phyloP scores from a whole-genome alignment of 768 basidiomycete genomes.

The Melanogaster broomeanus region DNA sequence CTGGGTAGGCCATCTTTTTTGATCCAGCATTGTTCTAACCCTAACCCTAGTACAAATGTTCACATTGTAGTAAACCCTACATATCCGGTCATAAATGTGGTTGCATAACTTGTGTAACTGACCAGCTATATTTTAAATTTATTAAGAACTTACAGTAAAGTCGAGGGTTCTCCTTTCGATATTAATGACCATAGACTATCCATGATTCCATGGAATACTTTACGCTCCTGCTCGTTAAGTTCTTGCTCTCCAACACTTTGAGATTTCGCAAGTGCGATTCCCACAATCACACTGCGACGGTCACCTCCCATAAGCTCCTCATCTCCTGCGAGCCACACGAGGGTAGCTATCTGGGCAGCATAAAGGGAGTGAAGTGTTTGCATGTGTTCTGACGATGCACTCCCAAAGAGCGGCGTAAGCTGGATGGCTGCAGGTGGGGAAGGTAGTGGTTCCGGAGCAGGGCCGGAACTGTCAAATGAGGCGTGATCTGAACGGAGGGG shows the following conservation, averaged over 20 bases:
- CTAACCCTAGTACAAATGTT: slow-evolving; percentile 27
- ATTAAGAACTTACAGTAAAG: too few species aligned
- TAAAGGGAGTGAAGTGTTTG: slow-evolving; percentile 80
- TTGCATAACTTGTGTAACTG: too few species aligned
- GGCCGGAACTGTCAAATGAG: slow-evolving; percentile 35
- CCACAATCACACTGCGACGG: slow-evolving; percentile 69
- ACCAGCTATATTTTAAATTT: too few species aligned
- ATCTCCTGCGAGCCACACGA: slow-evolving; percentile 68
- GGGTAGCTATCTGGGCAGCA: slow-evolving; percentile 82
- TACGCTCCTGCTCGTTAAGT: slow-evolving; percentile 42
- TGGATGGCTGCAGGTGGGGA: slow-evolving; percentile 71
- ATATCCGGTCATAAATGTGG: too few species aligned
- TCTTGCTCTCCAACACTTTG: slow-evolving; percentile 24
- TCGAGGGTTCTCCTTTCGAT: not conserved
- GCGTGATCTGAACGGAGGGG: slow-evolving; percentile 48
- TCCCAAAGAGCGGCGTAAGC: slow-evolving; percentile 77
- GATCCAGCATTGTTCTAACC: slow-evolving; percentile 12
- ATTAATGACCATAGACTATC: slow-evolving; percentile 42
- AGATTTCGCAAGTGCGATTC: slow-evolving; percentile 60
- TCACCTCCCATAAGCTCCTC: slow-evolving; percentile 40
- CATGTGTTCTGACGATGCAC: slow-evolving; percentile 64
- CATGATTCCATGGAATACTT: slow-evolving; percentile 54
- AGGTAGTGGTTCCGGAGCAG: slow-evolving; percentile 44
- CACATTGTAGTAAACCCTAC: not conserved
- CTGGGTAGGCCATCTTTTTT: slow-evolving; percentile 47